These are phyloP conservation scores for Ganoderma sinense DNA, from an alignment of 1,284 basidiomycete genomes.

Conservation along the genomic window DNA sequence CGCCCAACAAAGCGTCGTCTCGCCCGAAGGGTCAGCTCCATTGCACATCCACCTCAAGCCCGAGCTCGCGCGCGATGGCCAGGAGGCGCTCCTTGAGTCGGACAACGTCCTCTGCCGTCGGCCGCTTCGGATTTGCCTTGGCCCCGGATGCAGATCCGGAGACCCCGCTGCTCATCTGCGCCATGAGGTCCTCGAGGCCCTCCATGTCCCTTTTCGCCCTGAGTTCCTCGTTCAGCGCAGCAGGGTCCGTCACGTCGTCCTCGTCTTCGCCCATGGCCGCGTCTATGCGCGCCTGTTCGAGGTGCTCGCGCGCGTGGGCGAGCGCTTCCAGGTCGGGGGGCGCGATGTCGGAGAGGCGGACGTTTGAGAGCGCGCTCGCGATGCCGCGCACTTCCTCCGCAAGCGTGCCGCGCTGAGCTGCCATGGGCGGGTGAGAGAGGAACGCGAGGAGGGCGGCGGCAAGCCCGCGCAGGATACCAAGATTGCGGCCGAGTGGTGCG, in stretches of 20 bases:
- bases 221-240: conserved; percentile 47
- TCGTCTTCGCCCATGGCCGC: conserved; percentile 32
- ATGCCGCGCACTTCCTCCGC: conserved; percentile 58
- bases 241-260: conserved; percentile 32
- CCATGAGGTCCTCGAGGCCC: conserved; percentile 62
- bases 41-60: conserved; percentile 34
- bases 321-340: conserved; percentile 78
- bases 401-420: background rate
- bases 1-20: background rate
- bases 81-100: conserved; percentile 50
- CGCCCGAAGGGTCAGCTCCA: conserved; percentile 33
- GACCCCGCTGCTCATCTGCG: conserved; percentile 43
- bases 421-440: conserved; percentile 39
- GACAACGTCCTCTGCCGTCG: conserved; percentile 53
- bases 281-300: conserved; percentile 40
- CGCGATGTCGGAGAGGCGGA: conserved; percentile 72
- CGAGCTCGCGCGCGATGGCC: conserved; percentile 43
- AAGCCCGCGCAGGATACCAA: conserved; percentile 76
- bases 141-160: background rate
- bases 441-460: conserved; percentile 66
- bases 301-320: conserved; percentile 71
- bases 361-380: conserved; percentile 54
- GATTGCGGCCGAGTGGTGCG: conserved; percentile 73
- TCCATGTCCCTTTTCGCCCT: conserved; percentile 58
- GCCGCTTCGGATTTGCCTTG: conserved; percentile 33